Evolutionary conservation across 2,329 filamentous ascomycete species (phyloP), one percentile per base, ranked within the genome.

Genomic region (Cephalotrichum gorgonifer): DNA sequence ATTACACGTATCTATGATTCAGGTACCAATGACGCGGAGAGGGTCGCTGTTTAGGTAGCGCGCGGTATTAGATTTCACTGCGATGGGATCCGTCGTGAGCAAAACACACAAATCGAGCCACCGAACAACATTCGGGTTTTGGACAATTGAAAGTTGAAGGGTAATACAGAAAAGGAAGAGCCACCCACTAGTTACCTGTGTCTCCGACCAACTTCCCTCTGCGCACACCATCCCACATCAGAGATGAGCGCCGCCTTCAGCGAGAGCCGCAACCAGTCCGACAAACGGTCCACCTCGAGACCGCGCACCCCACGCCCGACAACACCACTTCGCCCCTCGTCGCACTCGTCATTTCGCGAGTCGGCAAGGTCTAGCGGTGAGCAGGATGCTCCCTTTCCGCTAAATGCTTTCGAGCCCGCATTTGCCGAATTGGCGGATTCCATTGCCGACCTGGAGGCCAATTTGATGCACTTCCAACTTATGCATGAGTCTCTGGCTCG

Each of bases 401-500:
- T 97, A 52, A 88, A 91, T 56, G 70, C 77, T 2, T 83, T 97
- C 51, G 90, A 97, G 62, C 88, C 89, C 0, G 85, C 86, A 14
- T 97, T 98, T 65, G 88, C 88, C 14, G 93, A 98, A 68, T 76
- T 98, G 2, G 86, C 88, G 9, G 93, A 98, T 65, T 85, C 86
- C 51, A 90, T 97, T 80, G 88, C 89, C 23, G 93, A 97, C 59
- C 78, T 98, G 9, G 93, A 98, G 71, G 88, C 89, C 52, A 97
- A 98, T 65, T 89, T 97, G 72, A 88, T 95, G 84, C 89, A 96
- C 63, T 82, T 98, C 56, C 91, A 97, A 65, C 72, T 96, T 54
- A 94, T 98, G 83, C 89, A 98, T 62, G 91, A 97, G 71, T 95
- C 88, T 60, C 68, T 98, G 56, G 81, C 88, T 23, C 81, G 93